Base-by-base conservation (phyloP, 169 alveolate species). In the Theileria luwenshuni region DNA sequence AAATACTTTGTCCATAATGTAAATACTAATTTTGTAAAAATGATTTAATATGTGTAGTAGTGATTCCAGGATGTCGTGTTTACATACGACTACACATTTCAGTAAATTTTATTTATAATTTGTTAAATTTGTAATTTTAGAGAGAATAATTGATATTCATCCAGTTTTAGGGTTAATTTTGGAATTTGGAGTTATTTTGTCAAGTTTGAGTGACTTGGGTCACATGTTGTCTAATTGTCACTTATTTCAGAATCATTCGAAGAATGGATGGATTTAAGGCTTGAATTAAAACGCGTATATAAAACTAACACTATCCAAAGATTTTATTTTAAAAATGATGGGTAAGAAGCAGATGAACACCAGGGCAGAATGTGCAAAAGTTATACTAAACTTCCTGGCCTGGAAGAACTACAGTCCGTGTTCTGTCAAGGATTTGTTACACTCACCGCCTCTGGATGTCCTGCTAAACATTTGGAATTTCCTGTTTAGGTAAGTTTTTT, bases 401-500 rank as follows among this genome's bases (percentile, higher is more conserved):
- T 52, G 80, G 68, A 63, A 58, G 17, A 80, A 56, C 58, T 74
- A 63, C 62, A 62, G 71, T 25, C 76, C 77, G 28, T 79, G 86
- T 72, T 47, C 89, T 8, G 79, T 63, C 23, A 63, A 48, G 62
- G 84, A 81, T 19, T 67, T 74, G n/a, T 70, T 81, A 65, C 35
- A 63, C 13, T 59, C 83, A 15, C 84, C 84, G 33, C 77, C 89
- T 8, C 71, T 81, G 32, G 60, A 74, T 43, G 67, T 48, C 32
- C 59, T 81, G 76, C 51, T 81, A n/a, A 72, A 81, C 60, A 81
- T 81, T 13, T 81, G 89, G 89, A 81, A 81, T 54, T 68, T 79
- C 47, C 77, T 79, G n/a, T 79, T 79, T 76, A 79, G 76, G 86
- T 79, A 33, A 21, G 68, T 23, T 17, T 23, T 21, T 21, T 21